These are phyloP conservation scores for Backusella psychrophila DNA, from an alignment of 192 early-diverging fungal species.

Conservation along the genomic window DNA sequence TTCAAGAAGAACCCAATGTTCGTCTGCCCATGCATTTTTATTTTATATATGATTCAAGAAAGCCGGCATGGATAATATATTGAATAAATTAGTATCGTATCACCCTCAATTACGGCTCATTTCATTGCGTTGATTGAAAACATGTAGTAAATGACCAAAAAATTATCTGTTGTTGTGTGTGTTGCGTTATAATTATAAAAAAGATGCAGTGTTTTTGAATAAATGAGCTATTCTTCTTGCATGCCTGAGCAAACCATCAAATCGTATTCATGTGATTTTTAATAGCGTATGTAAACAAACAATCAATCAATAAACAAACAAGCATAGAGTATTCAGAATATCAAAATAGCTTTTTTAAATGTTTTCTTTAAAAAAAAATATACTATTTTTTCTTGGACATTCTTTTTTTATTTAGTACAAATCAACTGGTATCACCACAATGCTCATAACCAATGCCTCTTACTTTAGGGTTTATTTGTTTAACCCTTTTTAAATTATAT, in stretches of 20 bases:
- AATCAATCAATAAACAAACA: neutral
- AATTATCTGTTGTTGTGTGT: neutral
- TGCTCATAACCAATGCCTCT: neutral
- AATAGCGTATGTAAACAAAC: neutral
- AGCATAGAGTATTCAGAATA: too few relatives aligned
- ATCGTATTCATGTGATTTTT: neutral
- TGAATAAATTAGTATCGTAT: neutral
- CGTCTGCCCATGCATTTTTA: neutral
- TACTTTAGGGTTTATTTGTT: neutral
- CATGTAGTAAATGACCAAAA: neutral
- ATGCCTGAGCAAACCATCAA: neutral
- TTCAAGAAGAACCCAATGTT: neutral
- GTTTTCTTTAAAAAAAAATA: neutral
- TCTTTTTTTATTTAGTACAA: neutral
- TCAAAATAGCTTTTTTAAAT: too few relatives aligned
- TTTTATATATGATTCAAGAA: neutral
- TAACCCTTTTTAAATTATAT: neutral
- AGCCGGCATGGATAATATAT: neutral
- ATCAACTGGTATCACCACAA: neutral
- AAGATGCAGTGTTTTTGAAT: neutral
- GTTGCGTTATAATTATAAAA: neutral
- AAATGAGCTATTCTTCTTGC: neutral
- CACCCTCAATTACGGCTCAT: neutral
- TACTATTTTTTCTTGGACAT: neutral
- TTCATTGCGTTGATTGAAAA: neutral